Conservation (phyloP, 768 basidiomycete genomes). For the Rubroboletus satanas region DNA sequence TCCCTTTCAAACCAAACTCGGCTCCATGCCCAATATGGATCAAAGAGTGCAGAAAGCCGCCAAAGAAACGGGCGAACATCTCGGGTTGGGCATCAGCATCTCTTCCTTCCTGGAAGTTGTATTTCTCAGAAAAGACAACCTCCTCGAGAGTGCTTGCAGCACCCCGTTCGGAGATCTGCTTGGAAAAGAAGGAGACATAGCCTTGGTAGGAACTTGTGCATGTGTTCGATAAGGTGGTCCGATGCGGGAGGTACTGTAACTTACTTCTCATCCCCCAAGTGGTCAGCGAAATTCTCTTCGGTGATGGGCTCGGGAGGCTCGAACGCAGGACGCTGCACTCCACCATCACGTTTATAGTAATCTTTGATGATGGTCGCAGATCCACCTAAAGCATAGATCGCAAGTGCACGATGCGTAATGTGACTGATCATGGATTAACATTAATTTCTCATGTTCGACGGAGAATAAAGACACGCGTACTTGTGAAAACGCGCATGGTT, state of each 20-base stretch:
- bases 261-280: conserved; percentile 28
- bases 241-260: neutral
- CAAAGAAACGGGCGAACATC: conserved; percentile 50
- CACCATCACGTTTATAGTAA: conserved; percentile 23
- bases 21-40: conserved; percentile 60
- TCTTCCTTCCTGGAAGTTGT: conserved; percentile 20
- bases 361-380: conserved; percentile 20
- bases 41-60: conserved; percentile 55
- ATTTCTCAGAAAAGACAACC: conserved; percentile 31
- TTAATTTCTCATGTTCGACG: neutral
- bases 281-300: conserved; percentile 20
- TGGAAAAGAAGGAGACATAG: conserved; percentile 27
- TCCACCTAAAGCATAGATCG: conserved; percentile 27
- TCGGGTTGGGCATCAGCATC: conserved; percentile 34
- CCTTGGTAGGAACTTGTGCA: conserved; percentile 22
- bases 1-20: conserved; percentile 61
- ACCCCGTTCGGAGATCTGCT: conserved; percentile 16
- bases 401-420: conserved; percentile 28
- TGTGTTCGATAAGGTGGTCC: neutral
- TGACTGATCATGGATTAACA: conserved; percentile 14
- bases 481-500: conserved; percentile 48
- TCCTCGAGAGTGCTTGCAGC: conserved; percentile 18
- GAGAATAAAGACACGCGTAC: conserved; percentile 31
- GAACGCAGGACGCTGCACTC: conserved; percentile 22
- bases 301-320: conserved; percentile 24